A percentile compares a stretch with the other conserved stretches of the same genome.
Conservation (phyloP, 257 asterid species). For the Solanum pimpinellifolium region DNA sequence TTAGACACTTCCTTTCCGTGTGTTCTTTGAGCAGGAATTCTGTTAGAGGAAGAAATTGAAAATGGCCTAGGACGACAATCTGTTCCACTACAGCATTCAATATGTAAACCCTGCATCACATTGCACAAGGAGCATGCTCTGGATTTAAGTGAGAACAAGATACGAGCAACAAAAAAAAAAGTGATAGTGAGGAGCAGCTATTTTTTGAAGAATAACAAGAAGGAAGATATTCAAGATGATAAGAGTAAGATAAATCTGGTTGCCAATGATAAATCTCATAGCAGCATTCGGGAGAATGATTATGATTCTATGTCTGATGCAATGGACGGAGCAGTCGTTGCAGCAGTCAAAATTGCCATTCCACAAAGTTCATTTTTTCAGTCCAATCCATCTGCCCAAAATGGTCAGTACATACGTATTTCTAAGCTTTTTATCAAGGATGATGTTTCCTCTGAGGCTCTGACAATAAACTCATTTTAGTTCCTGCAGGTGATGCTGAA, state of each 20-base stretch:
- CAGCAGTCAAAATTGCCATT: slow-evolving; percentile 18
- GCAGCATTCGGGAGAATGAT: background rate
- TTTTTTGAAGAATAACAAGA: slow-evolving; percentile 7
- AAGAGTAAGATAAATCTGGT: background rate
- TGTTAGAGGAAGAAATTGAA: slow-evolving; percentile 5
- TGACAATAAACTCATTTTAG: background rate
- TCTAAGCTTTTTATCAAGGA: slow-evolving; percentile 10
- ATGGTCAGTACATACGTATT: slow-evolving; percentile 8
- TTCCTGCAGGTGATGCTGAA: slow-evolving; percentile 12
- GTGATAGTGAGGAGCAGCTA: slow-evolving; percentile 21
- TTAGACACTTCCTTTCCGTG: background rate
- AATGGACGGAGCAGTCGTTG: slow-evolving; percentile 12
- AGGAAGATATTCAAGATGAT: background rate
- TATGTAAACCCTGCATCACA: slow-evolving; percentile 50
- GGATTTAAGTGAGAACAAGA: slow-evolving; percentile 9
- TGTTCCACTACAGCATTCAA: slow-evolving; percentile 16
- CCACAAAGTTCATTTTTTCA: slow-evolving; percentile 55
- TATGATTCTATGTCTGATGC: slow-evolving; percentile 15
- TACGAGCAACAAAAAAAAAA: background rate
- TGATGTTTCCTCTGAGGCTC: background rate
- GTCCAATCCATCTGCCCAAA: slow-evolving; percentile 20
- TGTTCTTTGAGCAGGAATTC: slow-evolving; percentile 16
- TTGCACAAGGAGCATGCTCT: slow-evolving; percentile 38
- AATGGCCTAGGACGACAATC: slow-evolving; percentile 10
- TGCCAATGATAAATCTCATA: background rate